phyloP scores from a whole-genome alignment of 2,329 filamentous ascomycete genomes.

The Cladosporium sp. region DNA sequence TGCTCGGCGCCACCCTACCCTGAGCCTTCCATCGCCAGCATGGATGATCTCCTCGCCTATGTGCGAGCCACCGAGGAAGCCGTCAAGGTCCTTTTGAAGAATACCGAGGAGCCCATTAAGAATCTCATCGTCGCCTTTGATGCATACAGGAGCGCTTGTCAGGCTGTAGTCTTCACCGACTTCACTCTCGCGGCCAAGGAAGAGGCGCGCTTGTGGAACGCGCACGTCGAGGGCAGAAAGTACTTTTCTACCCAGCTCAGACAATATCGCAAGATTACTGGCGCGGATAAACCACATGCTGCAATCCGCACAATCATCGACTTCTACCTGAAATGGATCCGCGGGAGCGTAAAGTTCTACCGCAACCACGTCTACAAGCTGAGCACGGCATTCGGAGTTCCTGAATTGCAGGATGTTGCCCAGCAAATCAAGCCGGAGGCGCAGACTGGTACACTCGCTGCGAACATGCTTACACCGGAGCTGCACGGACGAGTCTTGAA shows the following conservation, averaged over 20 bases:
- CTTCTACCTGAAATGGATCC: conserved; percentile 81
- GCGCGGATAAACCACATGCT: conserved; percentile 51
- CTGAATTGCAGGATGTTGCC: conserved; percentile 61
- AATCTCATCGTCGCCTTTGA: conserved; percentile 32
- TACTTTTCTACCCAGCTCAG: conserved; percentile 73
- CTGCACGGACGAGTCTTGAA: conserved; percentile 64
- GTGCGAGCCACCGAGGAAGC: conserved; percentile 35
- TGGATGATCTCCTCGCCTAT: conserved; percentile 37
- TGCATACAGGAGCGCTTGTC: conserved; percentile 67
- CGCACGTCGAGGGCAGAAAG: conserved; percentile 75
- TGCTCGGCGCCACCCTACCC: conserved; percentile 29
- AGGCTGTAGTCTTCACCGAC: conserved; percentile 72
- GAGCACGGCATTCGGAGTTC: conserved; percentile 60
- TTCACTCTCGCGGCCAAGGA: conserved; percentile 65
- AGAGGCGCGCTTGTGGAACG: conserved; percentile 75
- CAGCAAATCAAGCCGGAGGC: conserved; percentile 33
- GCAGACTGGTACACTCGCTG: conserved; percentile 31
- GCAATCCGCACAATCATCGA: conserved; percentile 77
- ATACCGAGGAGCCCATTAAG: conserved; percentile 29
- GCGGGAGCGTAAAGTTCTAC: conserved; percentile 86
- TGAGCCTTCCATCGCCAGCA: conserved; percentile 28
- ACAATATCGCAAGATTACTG: conserved; percentile 48
- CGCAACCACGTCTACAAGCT: conserved; percentile 79
- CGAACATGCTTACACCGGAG: conserved; percentile 39
- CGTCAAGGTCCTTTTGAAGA: conserved; percentile 33